Evolutionary conservation across 306 rosid genomes (phyloP).

Genomic region (Acacia acuminata): DNA sequence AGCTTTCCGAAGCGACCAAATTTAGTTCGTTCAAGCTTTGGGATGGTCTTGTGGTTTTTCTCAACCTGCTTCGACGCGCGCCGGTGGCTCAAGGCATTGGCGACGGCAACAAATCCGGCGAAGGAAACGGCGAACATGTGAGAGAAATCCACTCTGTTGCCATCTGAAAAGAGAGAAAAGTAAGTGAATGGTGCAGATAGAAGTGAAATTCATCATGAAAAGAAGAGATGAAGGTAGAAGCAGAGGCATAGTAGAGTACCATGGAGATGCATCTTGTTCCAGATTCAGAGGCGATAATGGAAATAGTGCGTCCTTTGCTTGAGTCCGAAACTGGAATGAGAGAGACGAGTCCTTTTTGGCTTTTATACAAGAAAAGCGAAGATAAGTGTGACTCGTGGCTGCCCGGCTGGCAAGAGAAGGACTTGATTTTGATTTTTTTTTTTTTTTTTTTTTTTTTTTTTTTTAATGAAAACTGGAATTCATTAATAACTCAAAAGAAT

Average conservation of each 20-base stretch:
- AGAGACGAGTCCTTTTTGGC: too few species aligned
- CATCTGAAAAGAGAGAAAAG: constrained; percentile 34
- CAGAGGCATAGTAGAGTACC: background rate
- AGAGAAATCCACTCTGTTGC: constrained; percentile 32
- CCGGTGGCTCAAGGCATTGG: constrained; percentile 21
- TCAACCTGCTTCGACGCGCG: constrained; percentile 5
- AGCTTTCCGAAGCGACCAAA: constrained; percentile 62
- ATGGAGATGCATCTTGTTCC: background rate
- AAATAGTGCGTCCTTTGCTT: background rate
- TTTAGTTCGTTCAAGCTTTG: constrained; percentile 41
- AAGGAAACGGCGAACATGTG: constrained; percentile 54
- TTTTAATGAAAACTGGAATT: too few species aligned
- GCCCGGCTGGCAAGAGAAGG: too few species aligned
- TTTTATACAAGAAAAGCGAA: too few species aligned
- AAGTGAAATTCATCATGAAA: background rate
- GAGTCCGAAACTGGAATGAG: background rate
- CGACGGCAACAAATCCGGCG: constrained; percentile 41
- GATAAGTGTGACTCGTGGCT: too few species aligned
- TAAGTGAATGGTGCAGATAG: background rate
- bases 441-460: too few species aligned
- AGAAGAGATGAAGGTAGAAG: background rate
- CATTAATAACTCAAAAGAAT: too few species aligned
- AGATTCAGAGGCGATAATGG: background rate
- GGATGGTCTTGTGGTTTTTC: constrained; percentile 35
- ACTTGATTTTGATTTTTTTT: too few species aligned